Percentiles rank a stretch among this genome's conserved stretches.
Conservation (phyloP, 2,329 filamentous ascomycete genomes). For the Cryphonectria radicalis region DNA sequence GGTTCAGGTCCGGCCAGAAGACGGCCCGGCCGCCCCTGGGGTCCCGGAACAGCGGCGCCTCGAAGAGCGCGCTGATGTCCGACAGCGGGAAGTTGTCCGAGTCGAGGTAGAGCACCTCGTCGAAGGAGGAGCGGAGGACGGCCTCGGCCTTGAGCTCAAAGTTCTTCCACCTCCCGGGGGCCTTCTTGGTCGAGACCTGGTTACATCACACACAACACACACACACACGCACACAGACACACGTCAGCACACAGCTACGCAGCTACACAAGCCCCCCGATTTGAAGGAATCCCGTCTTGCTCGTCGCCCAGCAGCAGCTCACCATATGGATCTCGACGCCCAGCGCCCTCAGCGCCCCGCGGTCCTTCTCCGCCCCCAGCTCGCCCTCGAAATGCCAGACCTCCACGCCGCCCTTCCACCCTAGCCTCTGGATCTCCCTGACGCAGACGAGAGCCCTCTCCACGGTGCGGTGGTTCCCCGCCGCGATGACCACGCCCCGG, state of each 20-base stretch:
- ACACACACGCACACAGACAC: neutral
- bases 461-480: conserved; percentile 26
- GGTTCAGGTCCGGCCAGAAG: conserved; percentile 29
- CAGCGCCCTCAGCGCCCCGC: conserved; percentile 16
- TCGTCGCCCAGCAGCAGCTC: neutral
- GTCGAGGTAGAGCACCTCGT: conserved; percentile 30
- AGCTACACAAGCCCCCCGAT: neutral
- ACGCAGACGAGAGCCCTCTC: conserved; percentile 21
- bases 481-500: conserved; percentile 26
- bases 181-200: conserved; percentile 27
- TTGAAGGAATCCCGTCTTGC: too few species aligned
- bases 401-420: conserved; percentile 25
- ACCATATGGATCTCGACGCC: conserved; percentile 24
- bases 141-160: conserved; percentile 30
- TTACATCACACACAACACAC: neutral
- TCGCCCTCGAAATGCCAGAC: conserved; percentile 29
- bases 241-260: neutral
- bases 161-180: conserved; percentile 28
- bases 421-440: conserved; percentile 24
- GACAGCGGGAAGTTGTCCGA: conserved; percentile 29
- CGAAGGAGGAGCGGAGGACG: conserved; percentile 26
- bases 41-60: conserved; percentile 20
- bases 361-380: conserved; percentile 19
- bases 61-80: conserved; percentile 18
- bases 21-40: conserved; percentile 18